A percentile compares a stretch with the other conserved stretches of the same genome.
Evolutionary conservation across 805 yeast genomes (phyloP).

Genomic region (Dipodascus albidus): DNA sequence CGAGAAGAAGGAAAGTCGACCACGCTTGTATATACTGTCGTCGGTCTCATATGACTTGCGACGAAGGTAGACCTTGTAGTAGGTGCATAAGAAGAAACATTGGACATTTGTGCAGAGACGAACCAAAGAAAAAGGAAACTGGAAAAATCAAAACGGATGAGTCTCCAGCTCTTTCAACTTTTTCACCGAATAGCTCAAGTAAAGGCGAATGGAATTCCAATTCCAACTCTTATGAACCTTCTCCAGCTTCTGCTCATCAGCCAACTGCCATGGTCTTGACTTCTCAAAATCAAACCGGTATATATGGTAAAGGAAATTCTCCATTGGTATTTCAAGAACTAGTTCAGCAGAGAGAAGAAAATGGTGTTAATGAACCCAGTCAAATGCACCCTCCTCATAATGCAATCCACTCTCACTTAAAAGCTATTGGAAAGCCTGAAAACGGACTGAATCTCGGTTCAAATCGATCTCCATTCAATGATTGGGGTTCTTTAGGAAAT

Average conservation of each 20-base stretch:
- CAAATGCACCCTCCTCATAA: neutral
- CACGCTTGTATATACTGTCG: constrained; percentile 84
- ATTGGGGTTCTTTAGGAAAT: constrained; percentile 14
- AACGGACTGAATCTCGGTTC: neutral
- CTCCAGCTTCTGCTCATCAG: neutral
- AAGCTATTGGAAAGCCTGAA: neutral
- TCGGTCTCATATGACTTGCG: constrained; percentile 90
- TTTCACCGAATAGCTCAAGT: neutral
- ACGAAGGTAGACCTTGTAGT: constrained; percentile 61
- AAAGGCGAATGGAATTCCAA: neutral
- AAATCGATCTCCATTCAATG: constrained; percentile 3
- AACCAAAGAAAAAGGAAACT: constrained; percentile 27
- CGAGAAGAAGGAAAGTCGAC: constrained; percentile 18
- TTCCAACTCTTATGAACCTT: neutral
- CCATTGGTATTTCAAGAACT: neutral
- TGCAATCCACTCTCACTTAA: neutral
- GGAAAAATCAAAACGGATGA: neutral
- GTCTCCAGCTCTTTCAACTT: neutral
- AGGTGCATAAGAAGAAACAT: constrained; percentile 81
- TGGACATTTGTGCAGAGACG: constrained; percentile 78
- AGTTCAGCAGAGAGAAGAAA: neutral
- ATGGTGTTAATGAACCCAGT: neutral
- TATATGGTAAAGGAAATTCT: neutral
- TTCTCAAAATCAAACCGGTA: neutral
- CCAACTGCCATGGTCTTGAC: neutral